Conservation (phyloP, 192 early-diverging fungal genomes). For the Coemansia sp. region DNA sequence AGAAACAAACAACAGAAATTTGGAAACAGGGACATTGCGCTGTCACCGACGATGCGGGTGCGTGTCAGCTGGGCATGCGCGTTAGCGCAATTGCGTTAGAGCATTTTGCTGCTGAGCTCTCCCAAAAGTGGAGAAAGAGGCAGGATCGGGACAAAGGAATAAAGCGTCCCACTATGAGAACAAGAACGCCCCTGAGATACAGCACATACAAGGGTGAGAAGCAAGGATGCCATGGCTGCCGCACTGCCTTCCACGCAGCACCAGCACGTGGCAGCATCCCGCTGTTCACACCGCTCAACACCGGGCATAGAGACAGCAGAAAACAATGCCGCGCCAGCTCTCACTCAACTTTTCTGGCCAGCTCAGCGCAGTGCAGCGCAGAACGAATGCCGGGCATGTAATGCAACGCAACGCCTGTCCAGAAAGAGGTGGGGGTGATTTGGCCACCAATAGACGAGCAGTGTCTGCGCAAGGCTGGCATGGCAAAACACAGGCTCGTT, state of each 20-base stretch:
- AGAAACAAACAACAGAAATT: too few relatives aligned
- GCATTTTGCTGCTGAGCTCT: not conserved
- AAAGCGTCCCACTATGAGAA: not conserved
- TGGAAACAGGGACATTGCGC: not conserved
- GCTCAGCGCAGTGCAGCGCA: not conserved
- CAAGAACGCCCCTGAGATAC: not conserved
- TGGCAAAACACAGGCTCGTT: too few relatives aligned
- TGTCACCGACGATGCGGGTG: not conserved
- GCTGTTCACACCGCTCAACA: not conserved
- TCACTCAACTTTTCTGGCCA: not conserved
- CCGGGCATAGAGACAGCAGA: not conserved
- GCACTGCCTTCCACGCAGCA: not conserved
- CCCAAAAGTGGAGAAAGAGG: not conserved
- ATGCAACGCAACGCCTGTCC: not conserved
- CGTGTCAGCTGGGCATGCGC: conserved; percentile 7
- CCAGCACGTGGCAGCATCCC: not conserved
- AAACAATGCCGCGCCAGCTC: not conserved
- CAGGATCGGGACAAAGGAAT: not conserved
- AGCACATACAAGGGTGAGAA: not conserved
- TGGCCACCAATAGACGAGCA: not conserved
- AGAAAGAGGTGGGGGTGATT: not conserved
- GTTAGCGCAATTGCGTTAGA: conserved; percentile 2
- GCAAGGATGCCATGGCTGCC: not conserved
- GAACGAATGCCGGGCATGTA: not conserved
- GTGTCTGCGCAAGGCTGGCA: too few relatives aligned